Base-by-base conservation (phyloP, 129 eudicot species). In the Oenanthe sinensis region DNA sequence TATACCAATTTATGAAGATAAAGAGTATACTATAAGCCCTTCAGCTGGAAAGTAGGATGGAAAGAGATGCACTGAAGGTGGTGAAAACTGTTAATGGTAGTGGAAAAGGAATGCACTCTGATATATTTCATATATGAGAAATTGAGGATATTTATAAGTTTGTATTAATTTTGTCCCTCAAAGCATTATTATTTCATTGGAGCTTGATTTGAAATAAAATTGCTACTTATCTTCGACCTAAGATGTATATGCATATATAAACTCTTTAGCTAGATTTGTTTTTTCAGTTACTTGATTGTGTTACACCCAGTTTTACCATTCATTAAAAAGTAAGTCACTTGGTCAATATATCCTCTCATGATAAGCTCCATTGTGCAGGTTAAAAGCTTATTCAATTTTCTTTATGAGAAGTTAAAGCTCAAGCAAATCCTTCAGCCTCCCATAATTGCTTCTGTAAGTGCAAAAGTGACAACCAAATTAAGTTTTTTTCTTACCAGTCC, bases 361-460 rank as follows among this genome's bases (percentile, higher is more conserved):
- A 62, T 44, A 36, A 76, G 46, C 62, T 70, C n/a, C 44, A 74
- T 74, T 47, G 4, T 83, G 87, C 90, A 95, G 98, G 71, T 95
- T 40, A 90, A 80, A 75, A 77, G 79, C 47, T 90, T 95, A 77
- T 73, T 88, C 30, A 81, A 82, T 50, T 89, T 77, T 82, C n/a
- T 90, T 30, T 91, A 88, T 60, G 95, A 88, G 73, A 95, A 87
- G 86, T 83, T 95, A 87, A 95, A 91, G 88, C 92, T 95, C 77
- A 95, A 95, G 91, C 98, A 95, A 82, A 84, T 95, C 65, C 74
- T 95, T 83, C 98, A 95, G 81, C 98, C 98, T 15, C 97, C 98
- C 30, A 95, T 95, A 46, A 95, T 95, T 84, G 98, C 98, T 79
- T 95, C 98, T n/a, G 98, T 95, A 86, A 87, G 97, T 88, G 63